Conservation (phyloP, 345 rosid genomes). For the Erodium maritimum region DNA sequence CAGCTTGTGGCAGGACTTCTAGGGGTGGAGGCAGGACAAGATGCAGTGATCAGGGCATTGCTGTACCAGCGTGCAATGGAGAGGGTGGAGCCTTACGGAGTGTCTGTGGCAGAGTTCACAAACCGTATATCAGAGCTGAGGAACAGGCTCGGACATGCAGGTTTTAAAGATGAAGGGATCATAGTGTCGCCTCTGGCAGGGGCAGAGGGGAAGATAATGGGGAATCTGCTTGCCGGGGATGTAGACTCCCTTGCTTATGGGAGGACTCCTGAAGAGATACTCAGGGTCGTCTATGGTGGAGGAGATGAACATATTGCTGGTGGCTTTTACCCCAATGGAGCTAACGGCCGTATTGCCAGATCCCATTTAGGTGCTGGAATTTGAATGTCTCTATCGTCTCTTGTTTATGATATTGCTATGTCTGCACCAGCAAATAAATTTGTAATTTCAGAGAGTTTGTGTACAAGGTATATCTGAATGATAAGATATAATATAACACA, state of each 20-base stretch:
- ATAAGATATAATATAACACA: too few relatives aligned
- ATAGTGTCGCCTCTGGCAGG: conserved; percentile 27
- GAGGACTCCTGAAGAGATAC: conserved; percentile 32
- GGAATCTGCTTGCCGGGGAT: conserved; percentile 18
- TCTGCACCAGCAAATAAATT: too few relatives aligned
- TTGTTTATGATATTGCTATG: too few relatives aligned
- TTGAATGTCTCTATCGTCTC: too few relatives aligned
- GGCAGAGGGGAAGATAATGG: conserved; percentile 25
- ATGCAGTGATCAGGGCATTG: conserved; percentile 15
- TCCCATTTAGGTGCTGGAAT: too few relatives aligned
- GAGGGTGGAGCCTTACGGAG: conserved; percentile 27
- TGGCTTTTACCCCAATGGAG: conserved; percentile 42
- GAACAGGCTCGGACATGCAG: conserved; percentile 34
- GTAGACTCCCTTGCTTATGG: conserved; percentile 26
- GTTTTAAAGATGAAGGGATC: conserved; percentile 41
- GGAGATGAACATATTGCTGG: conserved; percentile 37
- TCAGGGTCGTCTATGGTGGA: conserved; percentile 29
- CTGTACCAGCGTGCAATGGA: conserved; percentile 12
- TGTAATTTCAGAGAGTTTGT: too few relatives aligned
- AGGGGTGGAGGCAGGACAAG: conserved; percentile 23
- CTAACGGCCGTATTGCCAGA: conserved; percentile 23
- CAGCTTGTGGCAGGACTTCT: conserved; percentile 17
- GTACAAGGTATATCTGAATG: too few relatives aligned
- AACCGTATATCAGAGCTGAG: conserved; percentile 25
- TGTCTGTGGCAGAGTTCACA: conserved; percentile 42